Percentiles rank a stretch among this genome's conserved stretches.
These are phyloP conservation scores for Lepidium campestre DNA, from an alignment of 441 rosid genomes.

Conservation along the genomic window DNA sequence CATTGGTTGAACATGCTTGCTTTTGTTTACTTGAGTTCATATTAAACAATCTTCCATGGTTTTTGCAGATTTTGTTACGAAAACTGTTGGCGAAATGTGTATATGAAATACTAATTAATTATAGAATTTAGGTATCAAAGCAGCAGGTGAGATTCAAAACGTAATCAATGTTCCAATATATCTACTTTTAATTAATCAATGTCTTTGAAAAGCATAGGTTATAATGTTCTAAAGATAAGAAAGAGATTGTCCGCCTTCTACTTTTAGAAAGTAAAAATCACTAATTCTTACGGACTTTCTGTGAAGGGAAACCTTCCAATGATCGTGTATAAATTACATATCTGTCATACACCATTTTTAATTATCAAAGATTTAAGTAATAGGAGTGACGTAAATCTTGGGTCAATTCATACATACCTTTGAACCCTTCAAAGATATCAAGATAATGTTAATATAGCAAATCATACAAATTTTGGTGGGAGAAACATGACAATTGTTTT, in stretches of 20 bases:
- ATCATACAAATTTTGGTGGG: background rate
- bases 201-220: constrained; percentile 5
- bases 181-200: background rate
- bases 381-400: background rate
- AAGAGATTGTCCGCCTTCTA: background rate
- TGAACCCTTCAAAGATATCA: background rate
- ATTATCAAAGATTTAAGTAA: background rate
- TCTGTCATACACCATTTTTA: background rate
- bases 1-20: constrained; percentile 18
- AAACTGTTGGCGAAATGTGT: constrained; percentile 7
- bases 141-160: constrained; percentile 11
- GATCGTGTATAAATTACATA: background rate
- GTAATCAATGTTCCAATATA: constrained; percentile 11
- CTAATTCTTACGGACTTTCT: background rate
- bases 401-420: background rate
- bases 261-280: constrained; percentile 17
- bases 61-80: background rate
- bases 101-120: background rate
- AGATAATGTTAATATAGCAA: background rate
- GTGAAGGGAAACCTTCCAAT: constrained; percentile 7
- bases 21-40: background rate
- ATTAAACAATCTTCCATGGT: background rate
- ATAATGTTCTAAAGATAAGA: background rate
- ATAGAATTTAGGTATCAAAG: constrained; percentile 19
- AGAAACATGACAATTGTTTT: background rate